phyloP scores from a whole-genome alignment of 192 early-diverging fungal species.

The Jimgerdemannia flammicorona region DNA sequence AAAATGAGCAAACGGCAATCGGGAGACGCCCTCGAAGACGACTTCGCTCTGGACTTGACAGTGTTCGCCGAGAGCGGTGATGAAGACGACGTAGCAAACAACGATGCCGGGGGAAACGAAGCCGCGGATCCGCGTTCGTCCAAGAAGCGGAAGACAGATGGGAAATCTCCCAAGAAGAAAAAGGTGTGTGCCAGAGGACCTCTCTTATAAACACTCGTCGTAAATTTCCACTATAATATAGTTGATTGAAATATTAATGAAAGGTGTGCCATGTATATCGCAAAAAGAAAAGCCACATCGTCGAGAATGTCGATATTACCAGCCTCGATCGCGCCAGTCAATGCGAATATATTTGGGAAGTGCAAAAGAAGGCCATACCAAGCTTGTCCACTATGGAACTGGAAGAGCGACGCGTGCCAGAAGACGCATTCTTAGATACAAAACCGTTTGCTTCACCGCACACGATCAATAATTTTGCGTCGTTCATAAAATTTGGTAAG shows the following conservation, averaged over 20 bases:
- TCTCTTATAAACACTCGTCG: not conserved
- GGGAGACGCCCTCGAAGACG: slow-evolving; percentile 47
- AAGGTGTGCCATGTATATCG: not conserved
- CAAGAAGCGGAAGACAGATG: slow-evolving; percentile 21
- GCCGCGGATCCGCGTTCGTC: slow-evolving; percentile 20
- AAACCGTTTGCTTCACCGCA: slow-evolving; percentile 41
- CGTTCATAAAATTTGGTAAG: slow-evolving; percentile 49
- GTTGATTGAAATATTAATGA: no score
- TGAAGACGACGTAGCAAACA: slow-evolving; percentile 17
- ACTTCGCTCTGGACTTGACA: slow-evolving; percentile 40
- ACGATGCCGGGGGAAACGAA: slow-evolving; percentile 20
- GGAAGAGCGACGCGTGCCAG: slow-evolving; percentile 28
- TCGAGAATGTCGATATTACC: slow-evolving; percentile 28
- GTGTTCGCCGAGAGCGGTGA: slow-evolving; percentile 23
- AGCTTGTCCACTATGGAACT: slow-evolving; percentile 35
- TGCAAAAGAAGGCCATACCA: slow-evolving; percentile 36
- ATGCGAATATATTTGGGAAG: slow-evolving; percentile 33
- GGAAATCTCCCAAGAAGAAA: slow-evolving; percentile 41
- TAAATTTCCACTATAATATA: not conserved
- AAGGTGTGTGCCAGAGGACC: slow-evolving; percentile 9
- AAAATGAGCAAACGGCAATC: slow-evolving; percentile 10
- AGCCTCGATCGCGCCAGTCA: slow-evolving; percentile 19
- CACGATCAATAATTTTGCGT: slow-evolving; percentile 38
- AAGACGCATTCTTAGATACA: slow-evolving; percentile 35
- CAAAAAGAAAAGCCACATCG: slow-evolving; percentile 29